A percentile compares a stretch with the other conserved stretches of the same genome.
Conservation (phyloP, 1,139 yeast species). For the Lodderomyces pseudojiufengensis region DNA sequence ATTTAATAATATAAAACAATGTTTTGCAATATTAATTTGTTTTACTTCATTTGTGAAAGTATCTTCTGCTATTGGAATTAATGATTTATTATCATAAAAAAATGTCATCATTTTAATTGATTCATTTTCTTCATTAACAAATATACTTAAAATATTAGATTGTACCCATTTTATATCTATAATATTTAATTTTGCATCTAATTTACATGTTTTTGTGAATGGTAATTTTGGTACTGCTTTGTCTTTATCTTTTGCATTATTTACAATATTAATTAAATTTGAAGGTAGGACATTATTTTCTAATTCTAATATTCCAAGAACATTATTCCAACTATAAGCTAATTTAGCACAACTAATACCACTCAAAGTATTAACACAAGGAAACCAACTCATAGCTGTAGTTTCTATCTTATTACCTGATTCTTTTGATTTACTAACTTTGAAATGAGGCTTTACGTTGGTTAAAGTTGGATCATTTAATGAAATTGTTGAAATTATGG, state of each 20-base stretch:
- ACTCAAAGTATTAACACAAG: conserved; percentile 29
- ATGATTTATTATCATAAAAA: conserved; percentile 8
- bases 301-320: conserved; percentile 54
- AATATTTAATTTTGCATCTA: conserved; percentile 37
- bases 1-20: conserved; percentile 18
- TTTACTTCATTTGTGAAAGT: conserved; percentile 4
- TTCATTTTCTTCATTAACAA: conserved; percentile 13
- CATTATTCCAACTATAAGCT: conserved; percentile 67
- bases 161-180: conserved; percentile 61
- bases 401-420: background rate
- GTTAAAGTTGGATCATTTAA: conserved; percentile 31
- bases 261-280: conserved; percentile 25
- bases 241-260: conserved; percentile 40
- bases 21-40: conserved; percentile 25
- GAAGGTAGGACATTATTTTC: conserved; percentile 28
- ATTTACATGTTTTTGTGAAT: conserved; percentile 44
- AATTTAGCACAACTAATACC: conserved; percentile 42
- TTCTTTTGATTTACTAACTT: conserved; percentile 42
- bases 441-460: conserved; percentile 43
- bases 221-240: conserved; percentile 35
- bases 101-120: conserved; percentile 8
- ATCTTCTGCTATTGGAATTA: conserved; percentile 8
- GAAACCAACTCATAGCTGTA: conserved; percentile 51
- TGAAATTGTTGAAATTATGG: conserved; percentile 56
- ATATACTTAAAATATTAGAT: conserved; percentile 44